phyloP scores from a whole-genome alignment of 2,329 filamentous ascomycete genomes.

The Aureobasidium sp. region DNA sequence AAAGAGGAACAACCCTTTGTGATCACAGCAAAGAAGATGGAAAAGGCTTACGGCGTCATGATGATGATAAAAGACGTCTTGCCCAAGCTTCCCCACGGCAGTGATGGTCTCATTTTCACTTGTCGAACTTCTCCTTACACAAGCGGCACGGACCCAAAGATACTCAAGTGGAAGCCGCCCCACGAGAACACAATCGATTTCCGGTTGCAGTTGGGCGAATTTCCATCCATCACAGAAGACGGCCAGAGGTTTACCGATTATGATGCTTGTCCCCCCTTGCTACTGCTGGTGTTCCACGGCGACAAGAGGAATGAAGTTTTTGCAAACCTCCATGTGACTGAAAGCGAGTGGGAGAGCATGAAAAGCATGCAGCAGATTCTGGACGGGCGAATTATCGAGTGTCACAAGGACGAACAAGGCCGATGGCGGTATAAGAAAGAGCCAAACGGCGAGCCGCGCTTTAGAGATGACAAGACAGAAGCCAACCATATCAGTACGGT shows the following conservation, averaged over 20 bases:
- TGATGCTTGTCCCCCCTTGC: conserved; percentile 44
- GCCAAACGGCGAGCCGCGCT: conserved; percentile 52
- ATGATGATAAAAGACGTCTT: conserved; percentile 88
- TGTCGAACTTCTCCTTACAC: conserved; percentile 80
- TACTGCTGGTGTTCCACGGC: conserved; percentile 62
- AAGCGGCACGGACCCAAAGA: conserved; percentile 84
- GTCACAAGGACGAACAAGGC: conserved; percentile 64
- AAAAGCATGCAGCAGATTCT: conserved; percentile 67
- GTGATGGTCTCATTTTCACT: conserved; percentile 97
- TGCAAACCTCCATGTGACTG: conserved; percentile 58
- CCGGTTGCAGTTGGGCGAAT: conserved; percentile 62
- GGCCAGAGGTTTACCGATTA: conserved; percentile 66
- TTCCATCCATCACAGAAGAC: conserved; percentile 57
- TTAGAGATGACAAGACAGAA: conserved; percentile 86
- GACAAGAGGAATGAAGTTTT: conserved; percentile 58
- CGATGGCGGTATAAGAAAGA: conserved; percentile 66
- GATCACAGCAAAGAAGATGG: conserved; percentile 80
- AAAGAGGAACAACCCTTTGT: conserved; percentile 65
- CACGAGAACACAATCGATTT: conserved; percentile 95
- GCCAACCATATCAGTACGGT: conserved; percentile 85
- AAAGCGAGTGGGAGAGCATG: conserved; percentile 73
- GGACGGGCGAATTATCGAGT: conserved; percentile 86
- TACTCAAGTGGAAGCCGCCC: conserved; percentile 96
- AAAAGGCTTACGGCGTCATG: conserved; percentile 78
- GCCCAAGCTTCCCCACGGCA: conserved; percentile 78